Base-by-base conservation (phyloP, 2,329 filamentous ascomycete genomes). In the Penicillium sp. region DNA sequence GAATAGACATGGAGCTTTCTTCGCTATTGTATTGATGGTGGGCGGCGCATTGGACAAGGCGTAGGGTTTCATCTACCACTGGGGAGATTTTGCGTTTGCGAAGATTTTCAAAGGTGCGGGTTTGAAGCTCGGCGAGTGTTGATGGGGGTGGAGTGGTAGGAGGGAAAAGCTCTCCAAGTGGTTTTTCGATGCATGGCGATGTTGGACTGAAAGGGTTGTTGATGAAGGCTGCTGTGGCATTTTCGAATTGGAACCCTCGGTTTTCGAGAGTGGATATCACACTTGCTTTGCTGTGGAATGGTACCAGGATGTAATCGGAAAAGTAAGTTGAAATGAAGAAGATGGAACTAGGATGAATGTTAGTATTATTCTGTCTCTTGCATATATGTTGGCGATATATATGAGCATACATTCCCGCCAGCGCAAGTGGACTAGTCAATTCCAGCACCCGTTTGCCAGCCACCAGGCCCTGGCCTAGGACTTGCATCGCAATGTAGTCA, bases 261-360 rank as follows among this genome's bases (percentile, higher is more conserved):
- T 87, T 85, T 58, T 93, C 82, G 5, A 98, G 81, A 0, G 92
- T 89, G 57, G 87, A 82, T 33, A 92, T 86, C 48, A 98, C 93
- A 39, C 87, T 88, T 26, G 84, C 78, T 50, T 89, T 87, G 68
- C 89, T 87, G 70, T 88, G 90, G 53, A 83, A 83, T 0, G 95
- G 93, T 1, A 97, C 92, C 35, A 98, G 83, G 67, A 99, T 96
- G 76, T 96, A 98, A 78, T 99, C 93, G 33, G 91, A 95, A 77
- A 96, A 98, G 77, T 98, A 99, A 31, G 92, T 97, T 3, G 93
- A 97, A 73, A 97, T 96, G 83, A 98, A 98, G 81, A 98, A 97
- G 70, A 99, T 96, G 53, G 93, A 91, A 52, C 85, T 87, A 43
- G 53, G 54, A 45, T 59, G 55, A 10, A 2, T 31, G 58, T 65